These are phyloP conservation scores for Epichloe amarillans DNA, from an alignment of 2,329 filamentous ascomycete genomes.

Conservation along the genomic window DNA sequence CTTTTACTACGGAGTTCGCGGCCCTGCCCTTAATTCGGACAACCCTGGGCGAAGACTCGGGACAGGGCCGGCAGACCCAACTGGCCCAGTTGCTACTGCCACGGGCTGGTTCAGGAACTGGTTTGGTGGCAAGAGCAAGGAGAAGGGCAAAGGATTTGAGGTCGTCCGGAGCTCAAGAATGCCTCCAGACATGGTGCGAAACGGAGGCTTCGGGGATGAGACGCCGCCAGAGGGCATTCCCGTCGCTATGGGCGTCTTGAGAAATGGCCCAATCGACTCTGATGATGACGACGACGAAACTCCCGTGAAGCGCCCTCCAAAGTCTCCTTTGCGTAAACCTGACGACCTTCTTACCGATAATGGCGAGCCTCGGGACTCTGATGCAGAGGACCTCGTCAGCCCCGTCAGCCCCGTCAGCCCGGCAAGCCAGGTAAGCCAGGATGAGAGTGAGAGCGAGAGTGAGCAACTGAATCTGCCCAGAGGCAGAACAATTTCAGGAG, in stretches of 20 bases:
- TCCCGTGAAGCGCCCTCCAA: constrained; percentile 11
- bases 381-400: constrained; percentile 28
- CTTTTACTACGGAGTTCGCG: constrained; percentile 89
- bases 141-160: constrained; percentile 93
- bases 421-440: no score
- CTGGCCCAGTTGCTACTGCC: constrained; percentile 77
- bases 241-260: constrained; percentile 46
- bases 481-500: neutral
- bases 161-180: constrained; percentile 84
- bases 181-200: constrained; percentile 54
- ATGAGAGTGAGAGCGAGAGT: neutral
- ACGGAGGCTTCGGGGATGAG: constrained; percentile 46
- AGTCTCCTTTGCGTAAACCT: constrained; percentile 15
- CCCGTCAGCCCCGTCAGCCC: neutral
- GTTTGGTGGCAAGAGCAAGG: constrained; percentile 75
- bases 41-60: constrained; percentile 72
- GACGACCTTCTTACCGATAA: constrained; percentile 31
- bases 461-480: constrained; percentile 12
- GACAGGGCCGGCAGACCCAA: constrained; percentile 89
- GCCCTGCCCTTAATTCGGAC: constrained; percentile 72
- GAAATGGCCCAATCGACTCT: constrained; percentile 50
- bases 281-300: constrained; percentile 37
- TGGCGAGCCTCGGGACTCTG: constrained; percentile 32
- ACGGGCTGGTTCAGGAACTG: constrained; percentile 77
- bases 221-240: constrained; percentile 54